Conservation (phyloP, 2,329 filamentous ascomycete genomes). For the Monosporascus sp. region DNA sequence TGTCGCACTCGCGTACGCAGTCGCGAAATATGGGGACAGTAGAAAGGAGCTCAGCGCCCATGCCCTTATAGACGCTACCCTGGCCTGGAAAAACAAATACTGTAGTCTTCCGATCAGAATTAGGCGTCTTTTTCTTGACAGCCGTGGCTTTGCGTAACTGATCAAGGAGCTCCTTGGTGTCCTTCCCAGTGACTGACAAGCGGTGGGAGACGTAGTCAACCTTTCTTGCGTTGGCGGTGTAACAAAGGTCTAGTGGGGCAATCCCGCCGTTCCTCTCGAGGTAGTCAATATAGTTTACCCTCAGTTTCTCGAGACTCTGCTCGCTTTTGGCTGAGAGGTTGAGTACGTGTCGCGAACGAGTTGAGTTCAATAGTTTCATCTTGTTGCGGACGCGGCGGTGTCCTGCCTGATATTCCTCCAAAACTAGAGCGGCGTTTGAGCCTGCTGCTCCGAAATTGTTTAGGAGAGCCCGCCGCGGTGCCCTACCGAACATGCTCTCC, state of each 20-base stretch:
- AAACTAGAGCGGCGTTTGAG: conserved; percentile 17
- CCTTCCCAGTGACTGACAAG: conserved; percentile 6
- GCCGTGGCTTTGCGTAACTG: neutral
- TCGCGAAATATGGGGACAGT: conserved; percentile 20
- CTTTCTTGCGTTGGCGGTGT: conserved; percentile 15
- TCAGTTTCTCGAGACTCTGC: conserved; percentile 3
- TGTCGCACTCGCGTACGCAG: conserved; percentile 20
- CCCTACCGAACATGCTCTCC: neutral
- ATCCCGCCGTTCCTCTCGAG: conserved; percentile 3
- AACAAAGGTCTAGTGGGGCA: conserved; percentile 13
- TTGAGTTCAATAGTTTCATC: neutral
- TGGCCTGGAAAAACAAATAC: conserved; percentile 31
- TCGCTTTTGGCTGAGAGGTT: conserved; percentile 13
- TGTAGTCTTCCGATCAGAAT: neutral
- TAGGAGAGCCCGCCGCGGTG: conserved; percentile 21
- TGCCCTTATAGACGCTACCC: conserved; percentile 24
- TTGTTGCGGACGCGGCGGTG: neutral
- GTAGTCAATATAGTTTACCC: conserved; percentile 3
- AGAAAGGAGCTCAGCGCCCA: conserved; percentile 24
- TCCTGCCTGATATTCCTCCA: conserved; percentile 13
- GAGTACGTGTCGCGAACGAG: conserved; percentile 5
- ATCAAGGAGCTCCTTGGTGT: conserved; percentile 1
- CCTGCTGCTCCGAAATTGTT: conserved; percentile 32
- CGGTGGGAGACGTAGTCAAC: conserved; percentile 8
- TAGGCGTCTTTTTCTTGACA: neutral